Base-by-base conservation (phyloP, 306 rosid genomes). In the Citrullus mucosospermus region DNA sequence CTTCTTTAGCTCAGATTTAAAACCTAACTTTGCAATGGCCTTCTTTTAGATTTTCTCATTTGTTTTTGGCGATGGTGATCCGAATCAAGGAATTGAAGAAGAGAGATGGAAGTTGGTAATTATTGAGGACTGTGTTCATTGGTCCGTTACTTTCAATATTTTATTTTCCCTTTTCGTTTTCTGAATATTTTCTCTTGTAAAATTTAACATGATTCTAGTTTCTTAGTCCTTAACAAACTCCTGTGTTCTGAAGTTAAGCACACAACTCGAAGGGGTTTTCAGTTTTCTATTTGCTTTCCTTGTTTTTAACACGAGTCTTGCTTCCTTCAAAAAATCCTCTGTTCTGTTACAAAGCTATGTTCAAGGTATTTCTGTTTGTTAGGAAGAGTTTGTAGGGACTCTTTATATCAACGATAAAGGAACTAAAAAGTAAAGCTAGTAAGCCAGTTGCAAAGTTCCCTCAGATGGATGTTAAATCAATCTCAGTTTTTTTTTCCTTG, bases 31-130 rank as follows among this genome's bases (percentile, higher is more conserved):
- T 81, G 43, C 73, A 14, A 18, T 61, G 77, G 56, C 55, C 86
- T 36, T 85, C 25, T 56, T 82, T 51, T 72, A 96, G 99, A 92
- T 91, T 69, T 96, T 96, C 88, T 96, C 99, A 78, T 90, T 92
- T 80, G 99, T 96, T 44, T 96, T 96, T 83, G 99, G 99, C 78
- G 99, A 96, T 60, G 99, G 99, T 69, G 98, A 96, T 90, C 99
- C 99, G 50, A 96, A 96, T 93, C 96, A 92, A 96, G 99, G 96
- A 92, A 92, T 92, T 38, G 99, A 96, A 92, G 99, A 96, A 90
- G 98, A 96, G 92, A 92, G 99, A 89, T 96, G 99, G 99, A 96
- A 92, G 98, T 96, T 96, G 99, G 99, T 96, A 96, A 91, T 96
- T 88, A 84, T 91, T 82, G 90, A 84, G 97, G 89, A 87, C 93